Evolutionary conservation across 169 alveolate genomes (phyloP).

Genomic region (Besnoitia besnoiti): DNA sequence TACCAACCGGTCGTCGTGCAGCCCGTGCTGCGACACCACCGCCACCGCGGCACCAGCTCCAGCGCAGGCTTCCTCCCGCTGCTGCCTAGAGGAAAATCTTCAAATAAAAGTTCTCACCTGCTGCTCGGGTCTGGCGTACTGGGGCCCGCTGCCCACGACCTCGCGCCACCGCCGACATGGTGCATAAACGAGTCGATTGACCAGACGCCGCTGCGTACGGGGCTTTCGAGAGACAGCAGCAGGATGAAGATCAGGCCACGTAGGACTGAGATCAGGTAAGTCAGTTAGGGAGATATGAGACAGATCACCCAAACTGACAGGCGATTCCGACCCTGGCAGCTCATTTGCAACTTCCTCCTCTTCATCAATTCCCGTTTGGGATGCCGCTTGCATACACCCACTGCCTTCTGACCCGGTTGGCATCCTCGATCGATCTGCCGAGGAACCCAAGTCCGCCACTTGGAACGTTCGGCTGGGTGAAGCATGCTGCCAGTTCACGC

Average conservation of each 20-base stretch:
- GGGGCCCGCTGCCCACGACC: neutral
- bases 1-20: too few relatives aligned
- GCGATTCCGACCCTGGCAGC: neutral
- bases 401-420: neutral
- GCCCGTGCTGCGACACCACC: too few relatives aligned
- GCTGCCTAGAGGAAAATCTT: neutral
- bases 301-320: neutral
- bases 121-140: constrained; percentile 3
- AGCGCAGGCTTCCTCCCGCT: too few relatives aligned
- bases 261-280: neutral
- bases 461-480: too few relatives aligned
- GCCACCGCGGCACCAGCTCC: too few relatives aligned
- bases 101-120: neutral
- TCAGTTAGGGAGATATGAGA: constrained; percentile 13
- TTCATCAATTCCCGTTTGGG: neutral
- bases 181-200: neutral
- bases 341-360: neutral
- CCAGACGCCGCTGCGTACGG: neutral
- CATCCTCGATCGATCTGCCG: neutral
- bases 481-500: too few relatives aligned
- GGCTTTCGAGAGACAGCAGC: neutral
- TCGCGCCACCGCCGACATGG: neutral
- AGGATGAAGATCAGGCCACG: neutral
- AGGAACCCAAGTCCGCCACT: neutral
- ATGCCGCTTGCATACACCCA: neutral